These are phyloP conservation scores for Tulasnella sp. DNA, from an alignment of 768 basidiomycete species.

Conservation along the genomic window DNA sequence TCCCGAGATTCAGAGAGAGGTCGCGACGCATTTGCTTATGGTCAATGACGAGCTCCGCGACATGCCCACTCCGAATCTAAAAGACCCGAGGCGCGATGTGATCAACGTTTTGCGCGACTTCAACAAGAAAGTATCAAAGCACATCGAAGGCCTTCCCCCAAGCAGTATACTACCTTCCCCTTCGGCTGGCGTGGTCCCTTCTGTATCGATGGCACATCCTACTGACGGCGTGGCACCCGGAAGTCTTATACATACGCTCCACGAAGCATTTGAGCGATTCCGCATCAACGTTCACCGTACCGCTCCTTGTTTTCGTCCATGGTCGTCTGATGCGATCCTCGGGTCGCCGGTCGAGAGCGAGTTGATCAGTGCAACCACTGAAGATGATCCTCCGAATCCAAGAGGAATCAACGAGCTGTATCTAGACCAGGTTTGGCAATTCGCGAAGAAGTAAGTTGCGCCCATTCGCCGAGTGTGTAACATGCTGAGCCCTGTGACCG, in stretches of 20 bases:
- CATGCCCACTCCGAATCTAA: not conserved
- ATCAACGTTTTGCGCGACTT: constrained; percentile 3
- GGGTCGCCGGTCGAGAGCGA: not conserved
- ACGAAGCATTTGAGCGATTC: not conserved
- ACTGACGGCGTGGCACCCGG: not conserved
- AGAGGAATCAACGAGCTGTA: constrained; percentile 27
- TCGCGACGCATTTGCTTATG: not conserved
- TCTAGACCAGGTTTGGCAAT: constrained; percentile 19
- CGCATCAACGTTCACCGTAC: not conserved
- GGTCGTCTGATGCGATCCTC: not conserved
- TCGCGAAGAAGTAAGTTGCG: constrained; percentile 8
- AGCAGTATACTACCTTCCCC: too few species aligned
- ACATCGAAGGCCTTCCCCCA: constrained; percentile 2
- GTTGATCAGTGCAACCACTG: not conserved
- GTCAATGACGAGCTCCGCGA: not conserved
- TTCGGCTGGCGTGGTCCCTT: too few species aligned
- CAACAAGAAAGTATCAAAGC: constrained; percentile 1
- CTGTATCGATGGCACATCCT: not conserved
- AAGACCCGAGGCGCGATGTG: constrained; percentile 1
- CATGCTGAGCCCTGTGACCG: not conserved
- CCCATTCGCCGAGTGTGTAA: not conserved
- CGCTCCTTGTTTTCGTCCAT: constrained; percentile 22
- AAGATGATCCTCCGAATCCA: not conserved
- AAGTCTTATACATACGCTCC: not conserved
- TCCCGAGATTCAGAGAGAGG: not conserved